Percentiles rank a stretch among this genome's conserved stretches.
These are phyloP conservation scores for Arthrobotrys sinensis DNA, from an alignment of 2,329 filamentous ascomycete species.

Conservation along the genomic window DNA sequence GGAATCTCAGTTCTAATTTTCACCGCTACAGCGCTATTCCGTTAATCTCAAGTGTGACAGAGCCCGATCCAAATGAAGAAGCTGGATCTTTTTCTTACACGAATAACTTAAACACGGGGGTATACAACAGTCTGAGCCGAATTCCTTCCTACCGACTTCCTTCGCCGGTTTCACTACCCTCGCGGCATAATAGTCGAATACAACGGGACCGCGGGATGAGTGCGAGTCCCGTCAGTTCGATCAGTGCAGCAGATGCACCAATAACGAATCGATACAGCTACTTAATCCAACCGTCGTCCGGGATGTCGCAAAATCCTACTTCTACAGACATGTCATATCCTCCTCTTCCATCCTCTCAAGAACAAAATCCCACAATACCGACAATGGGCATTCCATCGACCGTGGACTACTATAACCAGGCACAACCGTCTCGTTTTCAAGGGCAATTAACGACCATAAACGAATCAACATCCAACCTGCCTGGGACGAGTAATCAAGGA, in stretches of 20 bases:
- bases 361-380: constrained; percentile 17
- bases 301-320: constrained; percentile 41
- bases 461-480: constrained; percentile 46
- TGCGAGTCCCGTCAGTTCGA: constrained; percentile 58
- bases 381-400: constrained; percentile 45
- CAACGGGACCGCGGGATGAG: constrained; percentile 59
- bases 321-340: constrained; percentile 44
- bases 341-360: constrained; percentile 29
- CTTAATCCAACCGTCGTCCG: constrained; percentile 51
- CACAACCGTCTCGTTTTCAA: constrained; percentile 32
- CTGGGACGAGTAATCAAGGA: constrained; percentile 10
- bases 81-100: constrained; percentile 53
- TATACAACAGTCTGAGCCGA: constrained; percentile 58
- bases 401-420: constrained; percentile 21
- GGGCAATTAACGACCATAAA: constrained; percentile 42
- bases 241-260: constrained; percentile 45
- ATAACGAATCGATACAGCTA: constrained; percentile 54
- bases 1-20: constrained; percentile 9
- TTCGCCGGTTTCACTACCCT: constrained; percentile 57
- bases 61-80: constrained; percentile 39
- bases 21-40: constrained; percentile 59
- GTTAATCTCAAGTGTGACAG: constrained; percentile 55
- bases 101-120: constrained; percentile 54
- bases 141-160: constrained; percentile 58
- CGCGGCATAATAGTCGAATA: constrained; percentile 57